Percentiles rank a stretch among this genome's conserved stretches.
Evolutionary conservation across 2,329 filamentous ascomycete species (phyloP).

Genomic region (Colletotrichum filicis): DNA sequence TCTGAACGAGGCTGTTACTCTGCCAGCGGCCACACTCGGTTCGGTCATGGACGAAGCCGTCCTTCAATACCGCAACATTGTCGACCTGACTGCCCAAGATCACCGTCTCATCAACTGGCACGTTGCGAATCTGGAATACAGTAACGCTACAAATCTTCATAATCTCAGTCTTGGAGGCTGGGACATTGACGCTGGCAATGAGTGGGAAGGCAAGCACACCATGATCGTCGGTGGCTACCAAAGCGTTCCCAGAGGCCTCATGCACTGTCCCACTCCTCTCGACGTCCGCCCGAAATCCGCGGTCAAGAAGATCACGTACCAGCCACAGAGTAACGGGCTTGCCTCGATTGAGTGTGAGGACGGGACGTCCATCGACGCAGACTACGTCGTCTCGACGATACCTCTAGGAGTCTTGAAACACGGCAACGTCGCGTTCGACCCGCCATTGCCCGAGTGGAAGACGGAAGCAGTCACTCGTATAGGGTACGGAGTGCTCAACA

Average conservation of each 20-base stretch:
- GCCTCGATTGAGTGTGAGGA: conserved; percentile 77
- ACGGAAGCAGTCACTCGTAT: conserved; percentile 81
- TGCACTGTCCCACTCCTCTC: conserved; percentile 79
- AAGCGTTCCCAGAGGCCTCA: conserved; percentile 87
- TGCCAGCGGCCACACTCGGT: conserved; percentile 79
- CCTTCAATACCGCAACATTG: conserved; percentile 83
- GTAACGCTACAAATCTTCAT: conserved; percentile 89
- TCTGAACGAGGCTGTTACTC: conserved; percentile 72
- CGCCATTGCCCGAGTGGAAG: conserved; percentile 90
- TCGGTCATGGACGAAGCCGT: conserved; percentile 95
- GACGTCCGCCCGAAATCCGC: conserved; percentile 79
- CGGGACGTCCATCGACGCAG: conserved; percentile 82
- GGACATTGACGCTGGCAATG: conserved; percentile 98
- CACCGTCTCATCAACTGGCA: conserved; percentile 97
- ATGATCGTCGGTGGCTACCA: conserved; percentile 96
- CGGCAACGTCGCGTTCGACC: conserved; percentile 85
- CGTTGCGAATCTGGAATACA: conserved; percentile 97
- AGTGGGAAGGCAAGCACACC: conserved; percentile 94
- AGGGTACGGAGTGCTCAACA: conserved; percentile 95
- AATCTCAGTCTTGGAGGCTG: conserved; percentile 90
- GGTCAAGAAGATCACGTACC: conserved; percentile 78
- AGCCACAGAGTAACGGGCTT: conserved; percentile 52
- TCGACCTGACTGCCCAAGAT: conserved; percentile 87
- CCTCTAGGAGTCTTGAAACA: conserved; percentile 93
- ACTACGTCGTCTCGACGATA: conserved; percentile 89